Percentiles rank a stretch among this genome's conserved stretches.
phyloP scores from a whole-genome alignment of 768 basidiomycete genomes.

The Pisolithus microcarpus region DNA sequence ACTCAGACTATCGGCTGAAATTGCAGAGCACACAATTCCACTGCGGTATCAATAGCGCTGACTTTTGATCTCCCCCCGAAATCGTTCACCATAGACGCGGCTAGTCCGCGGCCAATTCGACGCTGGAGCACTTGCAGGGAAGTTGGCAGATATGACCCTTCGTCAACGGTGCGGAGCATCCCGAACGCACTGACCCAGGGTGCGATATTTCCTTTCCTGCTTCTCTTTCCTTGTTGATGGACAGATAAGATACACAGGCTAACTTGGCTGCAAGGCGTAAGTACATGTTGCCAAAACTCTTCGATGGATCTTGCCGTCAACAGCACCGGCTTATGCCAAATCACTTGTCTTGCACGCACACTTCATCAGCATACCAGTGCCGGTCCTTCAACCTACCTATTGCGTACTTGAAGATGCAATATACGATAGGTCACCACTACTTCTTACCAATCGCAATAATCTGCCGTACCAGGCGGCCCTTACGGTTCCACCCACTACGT shows the following conservation, averaged over 20 bases:
- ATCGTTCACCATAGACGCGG: constrained; percentile 55
- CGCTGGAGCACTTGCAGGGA: constrained; percentile 47
- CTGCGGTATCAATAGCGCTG: constrained; percentile 18
- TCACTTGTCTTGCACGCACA: constrained; percentile 79
- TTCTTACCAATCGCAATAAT: background rate
- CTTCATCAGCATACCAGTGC: constrained; percentile 92
- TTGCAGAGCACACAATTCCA: background rate
- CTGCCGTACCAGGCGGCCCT: constrained; percentile 42
- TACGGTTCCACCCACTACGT: constrained; percentile 70
- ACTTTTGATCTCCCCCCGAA: constrained; percentile 80
- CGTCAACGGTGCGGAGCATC: constrained; percentile 57
- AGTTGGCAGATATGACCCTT: constrained; percentile 68
- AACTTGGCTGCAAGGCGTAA: constrained; percentile 68
- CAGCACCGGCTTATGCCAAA: constrained; percentile 42
- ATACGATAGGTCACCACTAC: constrained; percentile 47
- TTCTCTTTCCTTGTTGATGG: background rate
- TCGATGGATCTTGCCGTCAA: constrained; percentile 43
- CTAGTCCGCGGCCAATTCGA: no score
- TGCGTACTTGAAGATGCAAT: constrained; percentile 81
- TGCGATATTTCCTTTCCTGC: constrained; percentile 21
- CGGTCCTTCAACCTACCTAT: constrained; percentile 89
- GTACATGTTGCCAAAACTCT: constrained; percentile 35
- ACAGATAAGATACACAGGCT: constrained; percentile 36
- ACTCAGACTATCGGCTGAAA: no score
- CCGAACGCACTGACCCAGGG: constrained; percentile 44